These are phyloP conservation scores for Globisporangium radiosum DNA, from an alignment of 352 stramenopile species.

Conservation along the genomic window DNA sequence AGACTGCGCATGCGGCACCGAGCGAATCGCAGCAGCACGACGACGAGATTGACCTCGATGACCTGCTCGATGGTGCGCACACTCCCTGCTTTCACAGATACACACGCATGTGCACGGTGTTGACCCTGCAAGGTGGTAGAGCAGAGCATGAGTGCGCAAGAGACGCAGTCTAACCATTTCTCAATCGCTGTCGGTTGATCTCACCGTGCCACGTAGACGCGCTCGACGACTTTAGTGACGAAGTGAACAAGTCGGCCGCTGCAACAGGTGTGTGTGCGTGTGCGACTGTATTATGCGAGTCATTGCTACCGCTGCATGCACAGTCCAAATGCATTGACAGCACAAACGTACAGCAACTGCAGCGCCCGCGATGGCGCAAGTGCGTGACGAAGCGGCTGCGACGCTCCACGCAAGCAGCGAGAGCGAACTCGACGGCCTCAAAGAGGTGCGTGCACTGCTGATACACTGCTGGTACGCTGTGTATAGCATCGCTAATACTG, in stretches of 20 bases:
- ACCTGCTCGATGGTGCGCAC: slow-evolving; percentile 63
- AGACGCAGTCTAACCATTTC: background rate
- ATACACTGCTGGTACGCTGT: no score
- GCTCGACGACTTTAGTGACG: slow-evolving; percentile 1
- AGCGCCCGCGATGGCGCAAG: slow-evolving; percentile 29
- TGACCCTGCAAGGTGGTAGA: background rate
- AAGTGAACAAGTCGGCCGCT: background rate
- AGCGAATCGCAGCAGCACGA: slow-evolving; percentile 24
- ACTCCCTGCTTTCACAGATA: background rate
- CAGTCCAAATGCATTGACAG: background rate
- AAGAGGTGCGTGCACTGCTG: slow-evolving; percentile 33
- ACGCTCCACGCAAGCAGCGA: slow-evolving; percentile 37
- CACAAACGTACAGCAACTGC: slow-evolving; percentile 6
- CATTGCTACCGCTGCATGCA: background rate
- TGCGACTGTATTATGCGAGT: background rate
- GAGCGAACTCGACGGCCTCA: slow-evolving; percentile 52
- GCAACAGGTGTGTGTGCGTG: background rate
- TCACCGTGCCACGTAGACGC: background rate
- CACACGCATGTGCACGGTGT: no score
- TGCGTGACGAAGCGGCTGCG: slow-evolving; percentile 38
- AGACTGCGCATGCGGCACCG: slow-evolving; percentile 1
- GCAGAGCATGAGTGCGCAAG: background rate
- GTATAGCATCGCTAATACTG: background rate
- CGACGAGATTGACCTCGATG: slow-evolving; percentile 70
- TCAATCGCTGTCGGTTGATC: background rate